These are phyloP conservation scores for Blastomyces silverae DNA, from an alignment of 2,329 filamentous ascomycete genomes.

Conservation along the genomic window DNA sequence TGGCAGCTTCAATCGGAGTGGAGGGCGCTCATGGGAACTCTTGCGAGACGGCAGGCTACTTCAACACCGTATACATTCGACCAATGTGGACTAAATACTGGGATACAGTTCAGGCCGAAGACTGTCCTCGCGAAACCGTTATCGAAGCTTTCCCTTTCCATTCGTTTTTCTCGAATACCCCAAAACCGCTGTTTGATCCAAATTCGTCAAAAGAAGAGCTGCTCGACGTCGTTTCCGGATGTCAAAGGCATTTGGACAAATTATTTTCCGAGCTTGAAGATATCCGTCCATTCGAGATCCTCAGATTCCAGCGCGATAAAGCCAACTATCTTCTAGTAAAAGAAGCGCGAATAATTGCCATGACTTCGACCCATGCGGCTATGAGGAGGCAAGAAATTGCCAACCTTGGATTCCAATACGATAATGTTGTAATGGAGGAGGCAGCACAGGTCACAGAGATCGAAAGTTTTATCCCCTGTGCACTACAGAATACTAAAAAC, in stretches of 20 bases:
- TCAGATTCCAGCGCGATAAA: constrained; percentile 82
- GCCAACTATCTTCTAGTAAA: constrained; percentile 92
- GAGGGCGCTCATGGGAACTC: constrained; percentile 93
- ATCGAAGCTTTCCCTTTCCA: constrained; percentile 78
- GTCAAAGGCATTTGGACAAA: constrained; percentile 78
- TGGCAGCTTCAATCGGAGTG: constrained; percentile 76
- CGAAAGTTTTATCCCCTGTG: constrained; percentile 90
- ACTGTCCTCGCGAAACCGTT: constrained; percentile 55
- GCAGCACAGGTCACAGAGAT: constrained; percentile 96
- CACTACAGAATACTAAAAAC: constrained; percentile 74
- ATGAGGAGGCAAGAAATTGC: constrained; percentile 90
- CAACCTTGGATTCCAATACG: constrained; percentile 87
- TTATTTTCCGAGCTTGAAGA: constrained; percentile 91
- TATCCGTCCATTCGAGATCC: constrained; percentile 88
- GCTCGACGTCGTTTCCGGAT: constrained; percentile 72
- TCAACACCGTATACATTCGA: constrained; percentile 83
- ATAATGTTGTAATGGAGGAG: constrained; percentile 98
- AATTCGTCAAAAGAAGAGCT: constrained; percentile 59
- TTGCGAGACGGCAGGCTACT: constrained; percentile 94
- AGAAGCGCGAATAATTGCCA: constrained; percentile 94
- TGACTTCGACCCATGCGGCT: constrained; percentile 97
- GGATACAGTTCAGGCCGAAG: constrained; percentile 54
- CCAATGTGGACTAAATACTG: constrained; percentile 84
- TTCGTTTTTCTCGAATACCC: constrained; percentile 76
- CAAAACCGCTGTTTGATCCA: constrained; percentile 72